Evolutionary conservation across 148 eudicot species (phyloP), one percentile per base, ranked within the genome.

Genomic region (Diospyros lotus): DNA sequence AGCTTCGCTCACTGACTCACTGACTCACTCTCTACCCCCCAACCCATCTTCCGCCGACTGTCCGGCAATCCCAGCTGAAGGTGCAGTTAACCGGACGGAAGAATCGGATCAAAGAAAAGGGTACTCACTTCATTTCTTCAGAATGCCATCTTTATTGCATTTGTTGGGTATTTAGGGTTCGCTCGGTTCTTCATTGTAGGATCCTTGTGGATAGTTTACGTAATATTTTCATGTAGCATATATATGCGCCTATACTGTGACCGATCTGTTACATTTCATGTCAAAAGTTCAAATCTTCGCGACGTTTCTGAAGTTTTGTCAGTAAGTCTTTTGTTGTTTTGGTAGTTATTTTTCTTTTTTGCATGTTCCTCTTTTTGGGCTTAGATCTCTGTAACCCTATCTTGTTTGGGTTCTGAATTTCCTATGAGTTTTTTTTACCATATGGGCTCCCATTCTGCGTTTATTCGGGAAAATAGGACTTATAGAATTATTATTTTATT

Each of bases 251-350:
- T 6, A n/a, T 73, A 28, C 14, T n/a, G 66, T 60, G 18, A 5
- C 67, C 45, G 75, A 73, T 73, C 66, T 73, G 52, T 73, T 15
- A 38, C 42, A 13, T 59, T 46, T 46, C n/a, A 51, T 61, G 11
- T 46, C 28, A n/a, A 71, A 71, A 71, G 14, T 58, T 58, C 18
- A 55, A 17, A 2, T 59, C 43, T 59, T 59, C 45, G 18, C 46
- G 58, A 50, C 46, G 64, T 14, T 28, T 72, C 5, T 39, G 73
- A 13, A 39, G 11, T 69, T 51, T 52, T 4, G 58, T 28, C 8
- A 28, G 28, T 28, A 28, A 28, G 28, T 28, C 28, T 28, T 28
- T 59, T 4, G 42, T 58, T 17, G 63, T 62, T 63, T 17, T 14
- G n/a, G 51, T 7, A 38, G 10, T 73, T 0, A 4, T 48, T 48